A percentile compares a stretch with the other conserved stretches of the same genome.
These are phyloP conservation scores for Venturia nashicola DNA, from an alignment of 2,329 filamentous ascomycete species.

Conservation along the genomic window DNA sequence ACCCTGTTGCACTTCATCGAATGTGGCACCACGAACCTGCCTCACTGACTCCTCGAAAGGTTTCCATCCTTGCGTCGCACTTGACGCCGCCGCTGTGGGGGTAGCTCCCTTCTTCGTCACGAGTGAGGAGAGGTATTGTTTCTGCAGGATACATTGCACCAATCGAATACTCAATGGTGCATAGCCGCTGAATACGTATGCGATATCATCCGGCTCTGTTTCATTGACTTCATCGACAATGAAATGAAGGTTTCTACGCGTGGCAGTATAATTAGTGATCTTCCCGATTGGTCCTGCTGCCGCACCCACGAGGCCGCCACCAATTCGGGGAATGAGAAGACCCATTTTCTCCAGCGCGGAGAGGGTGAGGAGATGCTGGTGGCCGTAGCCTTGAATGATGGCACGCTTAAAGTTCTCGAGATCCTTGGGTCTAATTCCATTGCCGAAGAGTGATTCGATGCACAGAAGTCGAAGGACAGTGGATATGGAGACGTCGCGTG, in stretches of 20 bases:
- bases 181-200: constrained; percentile 97
- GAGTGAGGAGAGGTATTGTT: constrained; percentile 56
- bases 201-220: constrained; percentile 82
- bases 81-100: constrained; percentile 28
- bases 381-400: constrained; percentile 84
- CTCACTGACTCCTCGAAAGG: constrained; percentile 89
- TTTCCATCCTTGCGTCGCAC: constrained; percentile 63
- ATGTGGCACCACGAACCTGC: constrained; percentile 75
- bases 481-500: constrained; percentile 68
- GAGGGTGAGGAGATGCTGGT: constrained; percentile 86
- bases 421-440: constrained; percentile 78
- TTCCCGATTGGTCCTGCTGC: constrained; percentile 9
- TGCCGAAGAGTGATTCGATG: constrained; percentile 80
- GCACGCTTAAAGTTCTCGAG: constrained; percentile 81
- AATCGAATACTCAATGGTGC: constrained; percentile 84
- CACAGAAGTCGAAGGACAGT: constrained; percentile 77
- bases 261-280: constrained; percentile 73
- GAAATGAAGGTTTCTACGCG: constrained; percentile 75
- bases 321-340: constrained; percentile 54
- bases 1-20: constrained; percentile 84
- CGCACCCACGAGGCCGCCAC: constrained; percentile 42
- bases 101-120: constrained; percentile 55
- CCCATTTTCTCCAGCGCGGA: constrained; percentile 81
- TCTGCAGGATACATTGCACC: constrained; percentile 86
- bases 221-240: constrained; percentile 97